Evolutionary conservation across 768 basidiomycete genomes (phyloP), one percentile per base, ranked within the genome.

Genomic region (Hebeloma cylindrosporum): DNA sequence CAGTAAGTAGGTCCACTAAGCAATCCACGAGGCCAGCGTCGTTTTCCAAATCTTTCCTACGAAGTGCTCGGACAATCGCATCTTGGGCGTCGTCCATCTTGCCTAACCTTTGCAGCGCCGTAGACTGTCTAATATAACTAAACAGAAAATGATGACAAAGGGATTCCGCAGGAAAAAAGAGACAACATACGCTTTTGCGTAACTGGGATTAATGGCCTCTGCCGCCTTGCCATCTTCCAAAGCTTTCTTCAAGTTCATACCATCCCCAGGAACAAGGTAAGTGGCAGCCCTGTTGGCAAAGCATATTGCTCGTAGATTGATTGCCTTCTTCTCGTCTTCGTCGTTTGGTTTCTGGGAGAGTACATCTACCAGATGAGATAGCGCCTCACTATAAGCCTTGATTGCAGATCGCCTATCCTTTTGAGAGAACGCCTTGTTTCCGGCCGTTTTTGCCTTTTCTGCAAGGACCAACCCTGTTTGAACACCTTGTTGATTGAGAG

Each of bases 111-210:
- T 60, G 53, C 29, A 52, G 48, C 1, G 66, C 61, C 3, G 58
- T 61, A 10, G 66, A 65, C 43, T 66, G 62, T 23, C 65, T 62
- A 32, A 61, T 56, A 45, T 67, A 67, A 23, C 66, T 67, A 37
- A 6, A 26, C 7, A 32, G 16, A 27, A 35, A 13, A 29, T 29
- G 3, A 7, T 21, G 9, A 17, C 22, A 22, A n/a, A 37, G 10
- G 9, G 27, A 28, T 14, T 34, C 13, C 14, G 11, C 11, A 18
- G 8, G 17, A 3, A 30, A 25, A 42, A 7, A 35, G 7, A 16
- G n/a, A 21, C 10, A 16, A 52, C 63, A 20, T 43, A 71, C 67
- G 57, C 58, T 55, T 68, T 69, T 9, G 36, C 51, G 47, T 70
- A 69, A 18, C 34, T 45, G 20, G 57, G 50, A 41, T 69, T 57